Percentiles rank a stretch among this genome's conserved stretches.
Evolutionary conservation across 2,329 filamentous ascomycete genomes (phyloP).

Genomic region (Fusarium lyarnte): DNA sequence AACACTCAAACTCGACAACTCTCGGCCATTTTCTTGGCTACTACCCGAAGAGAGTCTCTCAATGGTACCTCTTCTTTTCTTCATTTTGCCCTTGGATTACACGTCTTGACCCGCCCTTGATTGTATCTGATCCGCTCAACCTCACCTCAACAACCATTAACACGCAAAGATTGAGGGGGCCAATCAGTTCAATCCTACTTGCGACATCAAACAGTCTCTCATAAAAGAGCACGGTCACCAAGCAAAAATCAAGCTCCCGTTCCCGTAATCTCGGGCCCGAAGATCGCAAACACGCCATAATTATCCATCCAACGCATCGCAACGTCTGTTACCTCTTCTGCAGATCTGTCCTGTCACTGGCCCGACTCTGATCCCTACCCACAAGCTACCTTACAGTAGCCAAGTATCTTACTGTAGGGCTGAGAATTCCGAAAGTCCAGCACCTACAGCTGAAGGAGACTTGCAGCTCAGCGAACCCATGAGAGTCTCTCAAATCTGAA

Average conservation of each 20-base stretch:
- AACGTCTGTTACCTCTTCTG: background rate
- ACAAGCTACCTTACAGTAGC: conserved; percentile 6
- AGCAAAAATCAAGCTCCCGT: conserved; percentile 7
- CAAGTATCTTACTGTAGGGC: conserved; percentile 6
- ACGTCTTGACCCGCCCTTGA: background rate
- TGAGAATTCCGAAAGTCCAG: background rate
- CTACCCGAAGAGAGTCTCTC: conserved; percentile 8
- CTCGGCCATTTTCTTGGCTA: conserved; percentile 6
- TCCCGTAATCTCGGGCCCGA: conserved; percentile 28
- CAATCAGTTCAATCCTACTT: background rate
- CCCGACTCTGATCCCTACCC: conserved; percentile 5
- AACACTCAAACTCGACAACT: background rate
- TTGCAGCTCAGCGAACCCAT: conserved; percentile 23
- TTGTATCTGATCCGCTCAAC: background rate
- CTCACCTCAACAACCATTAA: background rate
- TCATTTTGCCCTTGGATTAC: background rate
- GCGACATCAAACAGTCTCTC: background rate
- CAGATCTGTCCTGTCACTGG: conserved; percentile 22
- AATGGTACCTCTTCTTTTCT: background rate
- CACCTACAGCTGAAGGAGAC: conserved; percentile 11
- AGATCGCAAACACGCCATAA: conserved; percentile 14
- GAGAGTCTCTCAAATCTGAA: conserved; percentile 7
- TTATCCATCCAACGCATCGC: background rate
- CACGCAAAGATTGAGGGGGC: background rate
- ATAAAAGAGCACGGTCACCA: conserved; percentile 16